Conservation (phyloP, 306 rosid species). For the Albizia julibrissin region DNA sequence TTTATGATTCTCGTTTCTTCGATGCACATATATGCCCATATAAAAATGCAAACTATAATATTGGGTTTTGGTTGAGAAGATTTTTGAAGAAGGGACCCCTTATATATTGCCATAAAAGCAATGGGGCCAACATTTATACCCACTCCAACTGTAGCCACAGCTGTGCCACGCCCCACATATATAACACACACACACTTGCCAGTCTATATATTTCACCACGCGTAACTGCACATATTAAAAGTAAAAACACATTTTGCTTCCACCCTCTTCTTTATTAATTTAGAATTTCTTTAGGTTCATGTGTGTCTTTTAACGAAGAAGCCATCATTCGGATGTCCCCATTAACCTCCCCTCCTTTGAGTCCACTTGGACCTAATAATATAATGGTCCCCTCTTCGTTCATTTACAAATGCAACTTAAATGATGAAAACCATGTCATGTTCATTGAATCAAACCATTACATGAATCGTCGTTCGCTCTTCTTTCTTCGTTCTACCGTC, state of each 20-base stretch:
- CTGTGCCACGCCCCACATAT: conserved; percentile 1
- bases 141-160: conserved; percentile 21
- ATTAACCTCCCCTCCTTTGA: neutral
- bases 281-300: neutral
- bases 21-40: conserved; percentile 21
- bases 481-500: neutral
- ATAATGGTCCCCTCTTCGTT: neutral
- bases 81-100: conserved; percentile 18
- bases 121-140: conserved; percentile 38
- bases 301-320: neutral
- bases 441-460: neutral
- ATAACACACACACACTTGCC: neutral
- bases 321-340: neutral
- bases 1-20: conserved; percentile 21
- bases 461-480: neutral
- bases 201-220: neutral
- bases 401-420: neutral
- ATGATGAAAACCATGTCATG: neutral
- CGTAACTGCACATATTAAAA: conserved; percentile 35
- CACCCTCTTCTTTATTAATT: neutral
- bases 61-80: conserved; percentile 29
- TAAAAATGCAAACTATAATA: conserved; percentile 41
- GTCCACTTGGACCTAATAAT: neutral
- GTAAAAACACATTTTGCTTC: neutral
- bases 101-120: conserved; percentile 36